Conservation (phyloP, 306 rosid species). For the Fragaria vesca region DNA sequence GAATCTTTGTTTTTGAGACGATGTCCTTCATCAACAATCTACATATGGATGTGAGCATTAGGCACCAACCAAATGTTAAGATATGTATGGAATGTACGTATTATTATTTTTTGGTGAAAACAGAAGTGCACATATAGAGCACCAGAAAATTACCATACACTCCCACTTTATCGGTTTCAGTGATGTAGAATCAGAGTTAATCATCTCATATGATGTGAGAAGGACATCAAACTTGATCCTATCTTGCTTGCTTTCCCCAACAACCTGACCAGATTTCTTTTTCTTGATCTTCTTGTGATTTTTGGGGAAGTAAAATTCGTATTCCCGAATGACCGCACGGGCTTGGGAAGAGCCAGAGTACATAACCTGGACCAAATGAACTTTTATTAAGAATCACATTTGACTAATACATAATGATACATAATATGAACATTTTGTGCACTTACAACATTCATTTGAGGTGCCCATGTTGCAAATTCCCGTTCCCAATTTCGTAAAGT, state of each 20-base stretch:
- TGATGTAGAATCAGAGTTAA: constrained; percentile 71
- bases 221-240: constrained; percentile 97
- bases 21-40: constrained; percentile 99
- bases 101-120: too few species aligned
- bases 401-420: constrained; percentile 22
- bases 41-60: constrained; percentile 29
- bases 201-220: constrained; percentile 97
- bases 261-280: constrained; percentile 71
- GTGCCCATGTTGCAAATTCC: constrained; percentile 98
- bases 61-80: constrained; percentile 23
- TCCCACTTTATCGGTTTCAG: constrained; percentile 91
- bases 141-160: constrained; percentile 64
- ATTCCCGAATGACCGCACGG: constrained; percentile 78
- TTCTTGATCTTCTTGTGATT: constrained; percentile 84
- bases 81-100: background rate
- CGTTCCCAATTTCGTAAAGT: constrained; percentile 98
- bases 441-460: constrained; percentile 97
- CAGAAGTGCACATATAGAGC: constrained; percentile 12
- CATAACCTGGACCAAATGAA: constrained; percentile 68
- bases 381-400: constrained; percentile 35
- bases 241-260: constrained; percentile 85
- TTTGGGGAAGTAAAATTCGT: constrained; percentile 89
- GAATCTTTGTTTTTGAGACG: constrained; percentile 98
- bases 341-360: constrained; percentile 94
- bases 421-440: constrained; percentile 13